A percentile compares a stretch with the other conserved stretches of the same genome.
Conservation (phyloP, 306 rosid genomes). For the Adenanthera pavonina region DNA sequence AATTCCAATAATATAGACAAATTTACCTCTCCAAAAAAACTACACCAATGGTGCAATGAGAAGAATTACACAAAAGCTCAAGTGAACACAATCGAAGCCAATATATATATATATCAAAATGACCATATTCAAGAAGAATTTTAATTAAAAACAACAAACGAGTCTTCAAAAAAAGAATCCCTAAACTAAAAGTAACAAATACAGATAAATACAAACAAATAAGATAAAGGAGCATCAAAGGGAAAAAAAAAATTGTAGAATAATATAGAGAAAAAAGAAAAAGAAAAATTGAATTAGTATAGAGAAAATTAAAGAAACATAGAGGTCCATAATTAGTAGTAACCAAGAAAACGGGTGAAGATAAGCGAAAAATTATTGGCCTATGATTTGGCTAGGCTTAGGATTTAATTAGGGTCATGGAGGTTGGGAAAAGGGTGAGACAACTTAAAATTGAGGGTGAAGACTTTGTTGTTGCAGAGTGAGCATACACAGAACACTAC, state of each 20-base stretch:
- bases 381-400: not conserved
- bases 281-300: not conserved
- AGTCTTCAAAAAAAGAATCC: too few species aligned
- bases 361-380: conserved; percentile 22
- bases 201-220: too few species aligned
- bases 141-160: too few species aligned
- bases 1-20: too few species aligned
- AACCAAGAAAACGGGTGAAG: conserved; percentile 42
- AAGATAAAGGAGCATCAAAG: not conserved
- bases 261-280: not conserved
- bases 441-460: not conserved
- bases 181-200: too few species aligned
- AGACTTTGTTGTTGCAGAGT: too few species aligned
- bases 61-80: too few species aligned
- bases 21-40: too few species aligned
- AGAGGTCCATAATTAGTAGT: conserved; percentile 16
- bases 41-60: too few species aligned
- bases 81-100: not conserved
- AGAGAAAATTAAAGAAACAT: too few species aligned
- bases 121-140: not conserved
- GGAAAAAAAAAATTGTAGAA: not conserved
- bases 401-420: not conserved
- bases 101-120: not conserved
- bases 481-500: not conserved
- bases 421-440: not conserved